Evolutionary conservation across 441 rosid species (phyloP).

Genomic region (Pelargonium fulgidum): DNA sequence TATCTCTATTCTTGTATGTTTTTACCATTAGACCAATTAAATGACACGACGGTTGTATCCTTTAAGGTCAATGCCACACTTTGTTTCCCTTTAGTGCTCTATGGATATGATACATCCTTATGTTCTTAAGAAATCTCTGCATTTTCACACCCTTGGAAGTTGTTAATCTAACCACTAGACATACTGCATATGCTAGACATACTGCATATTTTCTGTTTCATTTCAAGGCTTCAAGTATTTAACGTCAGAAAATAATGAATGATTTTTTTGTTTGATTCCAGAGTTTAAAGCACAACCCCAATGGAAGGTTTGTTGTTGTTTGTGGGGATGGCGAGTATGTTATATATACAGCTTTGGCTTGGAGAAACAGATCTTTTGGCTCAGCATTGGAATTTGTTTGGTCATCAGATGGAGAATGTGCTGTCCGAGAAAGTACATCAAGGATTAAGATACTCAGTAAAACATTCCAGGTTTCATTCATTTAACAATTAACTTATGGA

Average conservation of each 20-base stretch:
- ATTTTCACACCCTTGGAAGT: neutral
- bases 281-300: slow-evolving; percentile 96
- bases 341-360: slow-evolving; percentile 94
- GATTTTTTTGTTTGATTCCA: slow-evolving; percentile 25
- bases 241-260: neutral
- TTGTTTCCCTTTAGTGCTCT: neutral
- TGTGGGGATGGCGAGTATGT: slow-evolving; percentile 99
- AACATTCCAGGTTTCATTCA: slow-evolving; percentile 69
- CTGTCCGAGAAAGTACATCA: slow-evolving; percentile 90
- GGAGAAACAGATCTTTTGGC: slow-evolving; percentile 99
- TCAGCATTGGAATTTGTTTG: slow-evolving; percentile 92
- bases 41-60: no score
- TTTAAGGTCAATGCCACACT: no score
- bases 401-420: slow-evolving; percentile 98
- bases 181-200: neutral
- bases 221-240: neutral
- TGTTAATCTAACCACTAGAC: neutral
- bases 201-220: slow-evolving; percentile 6
- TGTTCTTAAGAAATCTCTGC: neutral
- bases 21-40: no score
- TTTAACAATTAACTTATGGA: neutral
- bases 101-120: neutral
- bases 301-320: slow-evolving; percentile 96
- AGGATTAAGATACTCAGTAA: slow-evolving; percentile 90
- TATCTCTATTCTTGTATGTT: no score